Base-by-base conservation (phyloP, 2,329 filamentous ascomycete species). In the Cytospora mali region DNA sequence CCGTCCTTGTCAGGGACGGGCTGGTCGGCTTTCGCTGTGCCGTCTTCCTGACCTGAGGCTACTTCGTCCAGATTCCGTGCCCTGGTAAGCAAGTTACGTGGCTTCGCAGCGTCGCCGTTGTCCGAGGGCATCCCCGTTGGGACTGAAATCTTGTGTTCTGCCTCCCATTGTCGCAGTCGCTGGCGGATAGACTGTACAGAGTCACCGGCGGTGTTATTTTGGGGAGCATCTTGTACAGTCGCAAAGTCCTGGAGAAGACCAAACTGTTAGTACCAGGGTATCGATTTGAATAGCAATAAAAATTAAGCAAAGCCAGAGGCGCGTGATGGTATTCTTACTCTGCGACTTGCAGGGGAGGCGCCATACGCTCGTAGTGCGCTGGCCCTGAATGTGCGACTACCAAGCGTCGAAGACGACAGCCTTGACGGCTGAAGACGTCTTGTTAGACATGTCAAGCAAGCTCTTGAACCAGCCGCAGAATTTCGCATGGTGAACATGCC, bases 131-230 rank as follows among this genome's bases (percentile, higher is more conserved):
- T 28, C 14, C 35, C 66, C 13, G 49, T 54, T 4, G 69, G 66
- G 3, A 62, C 64, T 42, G 68, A 64, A 23, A 61, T 62, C 11
- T 70, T 69, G 58, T 81, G 76, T 57, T 76, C 70, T 18, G 66
- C 58, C 53, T 77, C 73, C 80, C 80, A 83, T 67, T 69, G 65
- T 29, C 73, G 74, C 28, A 84, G 72, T 16, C 73, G 74, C 42
- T 78, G 68, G 42, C 80, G 77, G 49, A 82, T 79, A 2, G 28
- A 11, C 11, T 51, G 63, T 16, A 31, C 46, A 18, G 50, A 39
- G 27, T 13, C n/a, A 10, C 42, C 35, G 28, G 25, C 27, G 16
- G 42, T 21, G 18, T 25, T 13, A 42, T 25, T 18, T 14, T 52
- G 21, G 14, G 35, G 21, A 6, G 57, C 29, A 39, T 66, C 62